Percentiles rank a stretch among this genome's conserved stretches.
These are phyloP conservation scores for Porpolomopsis calyptriformis DNA, from an alignment of 768 basidiomycete genomes.

Conservation along the genomic window DNA sequence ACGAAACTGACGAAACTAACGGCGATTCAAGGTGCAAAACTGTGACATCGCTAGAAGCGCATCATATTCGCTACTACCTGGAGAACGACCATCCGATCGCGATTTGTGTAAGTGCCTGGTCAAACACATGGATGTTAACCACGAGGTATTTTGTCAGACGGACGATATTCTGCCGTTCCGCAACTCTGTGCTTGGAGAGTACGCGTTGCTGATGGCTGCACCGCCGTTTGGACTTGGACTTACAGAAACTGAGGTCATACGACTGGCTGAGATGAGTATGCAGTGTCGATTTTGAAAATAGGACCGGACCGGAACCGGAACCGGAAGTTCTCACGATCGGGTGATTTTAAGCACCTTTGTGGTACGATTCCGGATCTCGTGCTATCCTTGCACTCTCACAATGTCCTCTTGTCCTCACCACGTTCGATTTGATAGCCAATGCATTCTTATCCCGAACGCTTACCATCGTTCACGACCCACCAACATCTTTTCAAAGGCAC, in stretches of 20 bases:
- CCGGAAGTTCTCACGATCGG: too few species aligned
- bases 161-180: constrained; percentile 75
- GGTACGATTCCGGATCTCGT: too few species aligned
- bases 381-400: too few species aligned
- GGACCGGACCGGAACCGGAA: too few species aligned
- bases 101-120: constrained; percentile 52
- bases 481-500: constrained; percentile 51
- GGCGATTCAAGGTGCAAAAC: constrained; percentile 49
- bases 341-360: constrained; percentile 43
- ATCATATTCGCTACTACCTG: constrained; percentile 65
- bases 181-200: constrained; percentile 65
- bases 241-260: constrained; percentile 41
- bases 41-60: constrained; percentile 49
- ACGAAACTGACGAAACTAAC: not conserved
- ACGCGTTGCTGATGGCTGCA: constrained; percentile 64
- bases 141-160: constrained; percentile 36
- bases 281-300: constrained; percentile 25
- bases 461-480: constrained; percentile 29
- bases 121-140: constrained; percentile 1
- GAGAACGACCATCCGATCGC: constrained; percentile 53
- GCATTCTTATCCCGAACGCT: constrained; percentile 62
- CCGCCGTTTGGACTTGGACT: constrained; percentile 68
- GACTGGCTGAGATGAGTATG: constrained; percentile 55
- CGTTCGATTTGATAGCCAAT: constrained; percentile 66
- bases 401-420: constrained; percentile 22